phyloP scores from a whole-genome alignment of 108 stramenopile species.

The Conticribra weissflogii region DNA sequence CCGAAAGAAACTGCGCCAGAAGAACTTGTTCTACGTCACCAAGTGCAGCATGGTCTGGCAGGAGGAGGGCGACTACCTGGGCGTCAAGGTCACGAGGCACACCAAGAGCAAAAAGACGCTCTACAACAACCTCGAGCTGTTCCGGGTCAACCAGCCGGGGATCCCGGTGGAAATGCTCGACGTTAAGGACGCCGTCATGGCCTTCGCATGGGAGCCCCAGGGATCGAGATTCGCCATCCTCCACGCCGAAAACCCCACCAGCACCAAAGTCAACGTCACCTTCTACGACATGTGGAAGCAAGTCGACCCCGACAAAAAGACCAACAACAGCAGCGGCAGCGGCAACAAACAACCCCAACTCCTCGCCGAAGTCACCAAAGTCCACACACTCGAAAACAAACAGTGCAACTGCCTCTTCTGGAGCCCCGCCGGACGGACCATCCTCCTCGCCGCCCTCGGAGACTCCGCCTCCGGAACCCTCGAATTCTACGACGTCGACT shows the following conservation, averaged over 20 bases:
- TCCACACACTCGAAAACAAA: conserved; percentile 84
- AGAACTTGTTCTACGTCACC: conserved; percentile 94
- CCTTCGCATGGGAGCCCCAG: conserved; percentile 94
- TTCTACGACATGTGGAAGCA: conserved; percentile 91
- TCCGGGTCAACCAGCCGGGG: conserved; percentile 84
- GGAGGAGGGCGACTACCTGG: conserved; percentile 90
- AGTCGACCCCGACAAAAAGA: conserved; percentile 60
- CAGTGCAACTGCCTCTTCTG: conserved; percentile 94
- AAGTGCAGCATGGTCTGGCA: conserved; percentile 96
- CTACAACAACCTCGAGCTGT: conserved; percentile 95
- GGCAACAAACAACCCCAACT: conserved; percentile 45
- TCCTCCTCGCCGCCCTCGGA: conserved; percentile 91
- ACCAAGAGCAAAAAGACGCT: conserved; percentile 96
- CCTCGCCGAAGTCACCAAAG: conserved; percentile 72
- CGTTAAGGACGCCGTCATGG: conserved; percentile 91
- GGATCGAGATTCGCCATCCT: conserved; percentile 92
- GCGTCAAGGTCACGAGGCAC: conserved; percentile 94
- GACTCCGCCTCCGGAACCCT: conserved; percentile 86
- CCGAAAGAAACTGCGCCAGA: conserved; percentile 91
- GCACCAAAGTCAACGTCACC: conserved; percentile 87
- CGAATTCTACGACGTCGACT: conserved; percentile 95
- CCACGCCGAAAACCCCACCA: conserved; percentile 90
- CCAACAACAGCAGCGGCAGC: conserved; percentile 47
- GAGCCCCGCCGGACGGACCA: conserved; percentile 92
- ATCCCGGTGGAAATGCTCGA: conserved; percentile 97